These are phyloP conservation scores for Imleria badia DNA, from an alignment of 768 basidiomycete genomes.

Conservation along the genomic window DNA sequence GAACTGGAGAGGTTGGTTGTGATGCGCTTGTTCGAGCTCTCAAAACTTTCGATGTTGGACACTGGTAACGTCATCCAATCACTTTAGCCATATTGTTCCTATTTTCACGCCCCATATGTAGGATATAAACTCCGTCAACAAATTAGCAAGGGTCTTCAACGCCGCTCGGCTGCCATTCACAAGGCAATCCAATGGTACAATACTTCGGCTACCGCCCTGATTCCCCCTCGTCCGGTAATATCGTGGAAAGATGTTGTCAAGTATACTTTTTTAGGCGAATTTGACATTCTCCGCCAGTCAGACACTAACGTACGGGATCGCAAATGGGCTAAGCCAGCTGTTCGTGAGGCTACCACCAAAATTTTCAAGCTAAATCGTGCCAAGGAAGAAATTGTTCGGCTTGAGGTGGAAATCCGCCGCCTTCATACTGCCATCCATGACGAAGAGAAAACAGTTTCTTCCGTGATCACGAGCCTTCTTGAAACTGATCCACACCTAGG, in stretches of 20 bases:
- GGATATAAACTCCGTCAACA: not conserved
- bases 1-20: not conserved
- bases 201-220: not conserved
- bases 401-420: not conserved
- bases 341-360: not conserved
- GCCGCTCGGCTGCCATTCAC: not conserved
- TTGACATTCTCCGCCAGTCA: not conserved
- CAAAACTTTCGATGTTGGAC: not conserved
- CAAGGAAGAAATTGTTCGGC: not conserved
- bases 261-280: not conserved
- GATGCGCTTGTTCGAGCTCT: not conserved
- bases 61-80: too few relatives aligned
- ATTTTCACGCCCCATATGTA: too few relatives aligned
- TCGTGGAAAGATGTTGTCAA: not conserved
- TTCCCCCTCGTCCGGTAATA: not conserved
- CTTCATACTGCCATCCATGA: not conserved
- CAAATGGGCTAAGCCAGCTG: not conserved
- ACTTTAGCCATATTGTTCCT: too few relatives aligned
- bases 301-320: not conserved
- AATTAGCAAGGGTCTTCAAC: not conserved
- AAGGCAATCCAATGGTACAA: not conserved
- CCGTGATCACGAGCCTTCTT: too few relatives aligned
- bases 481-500: too few relatives aligned
- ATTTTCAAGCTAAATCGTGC: not conserved
- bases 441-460: too few relatives aligned